These are phyloP conservation scores for Castanopsis chinensis DNA, from an alignment of 306 rosid species.

Conservation along the genomic window DNA sequence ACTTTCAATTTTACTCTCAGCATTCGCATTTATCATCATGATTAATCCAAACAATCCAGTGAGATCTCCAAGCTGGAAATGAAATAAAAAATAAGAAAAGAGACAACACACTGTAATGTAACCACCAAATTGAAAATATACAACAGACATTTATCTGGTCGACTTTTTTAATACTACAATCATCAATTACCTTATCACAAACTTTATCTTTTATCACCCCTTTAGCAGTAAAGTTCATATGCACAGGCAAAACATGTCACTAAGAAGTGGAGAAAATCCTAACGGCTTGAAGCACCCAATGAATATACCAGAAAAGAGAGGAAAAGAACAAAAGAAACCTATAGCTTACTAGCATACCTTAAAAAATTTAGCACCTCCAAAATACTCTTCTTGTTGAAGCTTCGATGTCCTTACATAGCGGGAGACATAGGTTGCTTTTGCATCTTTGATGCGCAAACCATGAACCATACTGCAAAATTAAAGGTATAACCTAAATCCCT, in stretches of 20 bases:
- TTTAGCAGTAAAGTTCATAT: background rate
- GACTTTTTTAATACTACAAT: background rate
- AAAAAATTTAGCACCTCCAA: constrained; percentile 81
- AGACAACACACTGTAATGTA: background rate
- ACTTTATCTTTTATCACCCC: background rate
- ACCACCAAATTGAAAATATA: constrained; percentile 21
- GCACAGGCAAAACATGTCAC: background rate
- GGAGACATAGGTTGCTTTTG: constrained; percentile 84
- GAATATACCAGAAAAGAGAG: background rate
- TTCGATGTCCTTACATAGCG: constrained; percentile 82
- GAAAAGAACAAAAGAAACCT: background rate
- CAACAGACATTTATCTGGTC: background rate
- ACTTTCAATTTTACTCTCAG: constrained; percentile 77
- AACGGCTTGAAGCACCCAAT: background rate
- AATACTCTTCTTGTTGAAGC: constrained; percentile 83
- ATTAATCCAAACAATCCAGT: constrained; percentile 78
- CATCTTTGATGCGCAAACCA: constrained; percentile 94
- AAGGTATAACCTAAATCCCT: constrained; percentile 11
- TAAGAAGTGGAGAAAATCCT: background rate
- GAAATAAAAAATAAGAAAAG: background rate
- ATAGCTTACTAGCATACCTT: constrained; percentile 43
- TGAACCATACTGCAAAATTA: constrained; percentile 78
- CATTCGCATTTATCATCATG: constrained; percentile 71
- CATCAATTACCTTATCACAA: background rate
- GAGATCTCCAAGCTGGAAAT: constrained; percentile 86